Base-by-base conservation (phyloP, 2,329 filamentous ascomycete genomes). In the Venturia carpophila region DNA sequence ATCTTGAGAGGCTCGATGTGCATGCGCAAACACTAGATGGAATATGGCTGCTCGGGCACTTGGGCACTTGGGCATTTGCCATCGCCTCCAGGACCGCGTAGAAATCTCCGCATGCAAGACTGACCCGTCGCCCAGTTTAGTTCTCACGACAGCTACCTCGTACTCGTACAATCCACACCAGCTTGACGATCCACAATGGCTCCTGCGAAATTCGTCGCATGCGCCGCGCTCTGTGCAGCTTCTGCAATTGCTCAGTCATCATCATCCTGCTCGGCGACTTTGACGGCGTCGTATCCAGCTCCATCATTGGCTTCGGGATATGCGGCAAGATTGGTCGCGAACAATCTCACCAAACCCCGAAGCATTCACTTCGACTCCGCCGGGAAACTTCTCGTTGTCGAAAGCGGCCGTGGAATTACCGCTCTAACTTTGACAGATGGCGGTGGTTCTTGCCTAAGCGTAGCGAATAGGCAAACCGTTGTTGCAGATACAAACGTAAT, bases 281-380 rank as follows among this genome's bases (percentile, higher is more conserved):
- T 62, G 45, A 71, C 73, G 24, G 73, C 76, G 42, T 70, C 69
- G 52, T 71, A 78, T 70, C 71, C 74, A 27, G 69, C 71, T 63
- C 78, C 78, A 43, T 79, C 76, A 19, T 72, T 80, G 21, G 76
- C 77, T 15, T 67, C 72, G 21, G 78, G 78, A 15, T 80, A 77
- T 67, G 69, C 71, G 34, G 76, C 76, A 5, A 74, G 76, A 64
- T 74, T 67, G 27, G 72, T 79, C 39, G 76, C 76, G 6, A 77
- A 75, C 1, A 72, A 72, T 10, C 66, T 79, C n/a, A 70, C 67
- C 7, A 71, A 72, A 55, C 78, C 78, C 19, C 73, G 78, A 39
- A 73, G 75, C 1, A 71, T 80, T 15, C 66, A 71, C 7, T 74
- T 79, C 62, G 78, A 80, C 65, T 69, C 66, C 9, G 70, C 70